Evolutionary conservation across 1,284 basidiomycete species (phyloP).

Genomic region (Phellinidium pouzarii): DNA sequence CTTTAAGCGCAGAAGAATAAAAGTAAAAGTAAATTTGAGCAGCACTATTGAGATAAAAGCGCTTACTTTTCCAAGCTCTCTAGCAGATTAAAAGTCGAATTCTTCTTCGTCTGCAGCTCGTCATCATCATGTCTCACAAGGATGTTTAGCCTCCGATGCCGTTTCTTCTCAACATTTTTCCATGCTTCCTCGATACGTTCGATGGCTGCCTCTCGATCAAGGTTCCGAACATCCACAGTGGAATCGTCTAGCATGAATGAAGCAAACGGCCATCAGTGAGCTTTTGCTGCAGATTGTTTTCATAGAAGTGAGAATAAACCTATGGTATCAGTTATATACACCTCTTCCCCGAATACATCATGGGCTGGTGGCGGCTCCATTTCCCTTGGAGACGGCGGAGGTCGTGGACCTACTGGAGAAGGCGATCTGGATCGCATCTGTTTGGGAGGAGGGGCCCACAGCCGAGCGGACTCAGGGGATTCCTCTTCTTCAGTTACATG

Average conservation of each 20-base stretch:
- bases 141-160: conserved; percentile 8
- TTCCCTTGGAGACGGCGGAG: not conserved
- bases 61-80: conserved; percentile 16
- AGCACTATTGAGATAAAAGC: too few species aligned
- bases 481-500: conserved; percentile 1
- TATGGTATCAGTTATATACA: conserved; percentile 8
- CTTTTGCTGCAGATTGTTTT: not conserved
- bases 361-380: not conserved
- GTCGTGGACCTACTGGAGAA: conserved; percentile 14
- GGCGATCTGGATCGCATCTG: conserved; percentile 9
- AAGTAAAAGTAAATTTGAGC: too few species aligned
- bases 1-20: not conserved
- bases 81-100: conserved; percentile 14
- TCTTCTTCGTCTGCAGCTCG: conserved; percentile 5
- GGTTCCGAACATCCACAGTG: conserved; percentile 13
- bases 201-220: conserved; percentile 7
- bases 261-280: not conserved
- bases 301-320: not conserved
- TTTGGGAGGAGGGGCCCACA: conserved; percentile 2
- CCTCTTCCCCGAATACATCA: not conserved
- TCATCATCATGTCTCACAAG: conserved; percentile 15
- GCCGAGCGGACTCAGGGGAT: not conserved
- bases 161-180: conserved; percentile 12
- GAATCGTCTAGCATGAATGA: conserved; percentile 3
- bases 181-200: conserved; percentile 15